Evolutionary conservation across 305 asterid genomes (phyloP), one percentile per base, ranked within the genome.

Genomic region (Coffea humblotiana): DNA sequence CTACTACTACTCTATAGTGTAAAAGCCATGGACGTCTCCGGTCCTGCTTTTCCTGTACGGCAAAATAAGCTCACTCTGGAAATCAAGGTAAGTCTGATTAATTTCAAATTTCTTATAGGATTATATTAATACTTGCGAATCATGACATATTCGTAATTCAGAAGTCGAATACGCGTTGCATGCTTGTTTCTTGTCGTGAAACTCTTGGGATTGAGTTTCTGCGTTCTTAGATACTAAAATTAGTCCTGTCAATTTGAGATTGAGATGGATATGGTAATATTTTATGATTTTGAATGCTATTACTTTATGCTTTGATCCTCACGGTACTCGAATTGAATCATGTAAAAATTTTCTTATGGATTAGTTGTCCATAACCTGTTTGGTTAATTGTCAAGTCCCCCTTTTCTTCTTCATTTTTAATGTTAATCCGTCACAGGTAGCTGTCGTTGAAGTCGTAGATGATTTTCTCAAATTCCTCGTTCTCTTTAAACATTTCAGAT

Each of bases 21-120:
- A 14, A 51, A 16, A 89, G 66, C 43, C 51, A 76, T 92, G 95
- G 91, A 83, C 48, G 32, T 75, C 71, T 66, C 85, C 61, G 77
- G 71, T 64, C 73, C 88, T 12, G 79, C 77, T 71, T 89, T 88
- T 78, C 97, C 97, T 73, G 83, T 91, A 18, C 87, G 89, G 75
- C 90, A 89, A 72, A 85, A 86, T 78, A 78, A 85, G 65, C 23
- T 81, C 70, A 84, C 84, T 72, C 68, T 86, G 49, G 91, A 90
- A 81, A 86, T 93, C 68, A 82, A 90, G 94, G 97, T 74, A 80
- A 84, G 86, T 84, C 51, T 15, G 61, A 54, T 67, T 63, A 25
- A 61, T 11, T 63, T 3, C 27, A 32, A 32, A 45, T 75, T 74
- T 52, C 7, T 35, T 3, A 8, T 29, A 10, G 25, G 2, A 4